Evolutionary conservation across 352 stramenopile species (phyloP), one percentile per base, ranked within the genome.

Genomic region (Phytopythium vexans): DNA sequence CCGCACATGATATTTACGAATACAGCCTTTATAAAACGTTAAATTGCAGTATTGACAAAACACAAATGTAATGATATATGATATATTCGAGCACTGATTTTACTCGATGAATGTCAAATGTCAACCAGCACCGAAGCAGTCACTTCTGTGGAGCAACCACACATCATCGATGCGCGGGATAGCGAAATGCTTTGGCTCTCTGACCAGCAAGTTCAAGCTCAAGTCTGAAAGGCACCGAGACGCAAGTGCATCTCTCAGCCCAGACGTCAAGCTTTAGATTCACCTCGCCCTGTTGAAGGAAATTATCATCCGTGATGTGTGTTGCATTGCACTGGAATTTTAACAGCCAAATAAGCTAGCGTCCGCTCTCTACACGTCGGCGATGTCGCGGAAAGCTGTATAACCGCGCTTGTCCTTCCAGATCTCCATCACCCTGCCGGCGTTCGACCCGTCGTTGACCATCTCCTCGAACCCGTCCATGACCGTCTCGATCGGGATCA

Each of bases 381-480:
- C 27, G 46, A 52, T 35, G 4, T 52, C 46, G 46, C 46, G 46
- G 46, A 52, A 52, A 8, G 15, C 42, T 8, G 46, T 43, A 35
- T 52, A 52, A 4, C 14, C 35, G 34, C 46, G 46, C 46, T 52
- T 52, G 46, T 52, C 46, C 46, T 52, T 43, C 46, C 46, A 52
- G 31, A 52, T 36, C 46, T 52, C 46, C 46, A 52, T 52, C 10
- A 61, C 34, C 15, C 42, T 51, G 15, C 54, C 54, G 16, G 46
- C 45, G 47, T 61, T 61, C 16, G 36, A 39, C 16, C 51, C 54
- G 35, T 61, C 51, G 39, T 61, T 47, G 39, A 61, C 54, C 10
- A 34, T 11, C 41, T 55, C 54, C 54, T 44, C 48, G 35, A 61
- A 55, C 34, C 15, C 54, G 33, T 61, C 45, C 14, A 39, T 39